Conservation (phyloP, 768 basidiomycete species). For the Calocybe gangraenosa region DNA sequence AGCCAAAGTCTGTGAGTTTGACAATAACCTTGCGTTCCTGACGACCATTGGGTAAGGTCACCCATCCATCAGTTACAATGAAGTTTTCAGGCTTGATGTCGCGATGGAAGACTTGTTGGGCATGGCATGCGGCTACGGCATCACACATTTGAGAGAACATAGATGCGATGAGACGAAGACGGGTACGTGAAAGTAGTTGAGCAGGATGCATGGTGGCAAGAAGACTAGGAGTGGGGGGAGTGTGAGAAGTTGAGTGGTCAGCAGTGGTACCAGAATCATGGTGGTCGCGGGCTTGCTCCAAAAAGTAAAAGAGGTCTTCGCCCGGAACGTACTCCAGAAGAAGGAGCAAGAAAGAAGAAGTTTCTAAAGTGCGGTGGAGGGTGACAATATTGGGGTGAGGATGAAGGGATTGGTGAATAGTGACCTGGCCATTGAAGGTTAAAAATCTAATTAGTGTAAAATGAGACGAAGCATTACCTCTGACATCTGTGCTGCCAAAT, state of each 20-base stretch:
- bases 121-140: conserved; percentile 92
- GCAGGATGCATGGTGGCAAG: conserved; percentile 78
- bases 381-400: conserved; percentile 94
- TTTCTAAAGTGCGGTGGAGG: conserved; percentile 90
- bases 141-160: conserved; percentile 99
- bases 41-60: conserved; percentile 47
- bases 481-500: conserved; percentile 83
- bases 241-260: conserved; percentile 48
- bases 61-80: conserved; percentile 83
- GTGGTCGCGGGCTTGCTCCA: conserved; percentile 93
- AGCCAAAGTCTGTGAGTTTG: conserved; percentile 95
- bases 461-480: conserved; percentile 52
- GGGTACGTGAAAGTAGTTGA: conserved; percentile 80
- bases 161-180: conserved; percentile 88
- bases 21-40: conserved; percentile 87
- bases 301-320: conserved; percentile 96
- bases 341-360: conserved; percentile 84
- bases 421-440: conserved; percentile 50
- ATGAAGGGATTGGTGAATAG: conserved; percentile 90
- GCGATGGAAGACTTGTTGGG: conserved; percentile 86
- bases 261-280: conserved; percentile 49
- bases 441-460: conserved; percentile 8
- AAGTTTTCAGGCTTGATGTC: conserved; percentile 99
- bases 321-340: conserved; percentile 95
- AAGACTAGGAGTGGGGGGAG: conserved; percentile 91